Percentiles rank a stretch among this genome's conserved stretches.
phyloP scores from a whole-genome alignment of 306 rosid genomes.

The Prinsepia uniflora region DNA sequence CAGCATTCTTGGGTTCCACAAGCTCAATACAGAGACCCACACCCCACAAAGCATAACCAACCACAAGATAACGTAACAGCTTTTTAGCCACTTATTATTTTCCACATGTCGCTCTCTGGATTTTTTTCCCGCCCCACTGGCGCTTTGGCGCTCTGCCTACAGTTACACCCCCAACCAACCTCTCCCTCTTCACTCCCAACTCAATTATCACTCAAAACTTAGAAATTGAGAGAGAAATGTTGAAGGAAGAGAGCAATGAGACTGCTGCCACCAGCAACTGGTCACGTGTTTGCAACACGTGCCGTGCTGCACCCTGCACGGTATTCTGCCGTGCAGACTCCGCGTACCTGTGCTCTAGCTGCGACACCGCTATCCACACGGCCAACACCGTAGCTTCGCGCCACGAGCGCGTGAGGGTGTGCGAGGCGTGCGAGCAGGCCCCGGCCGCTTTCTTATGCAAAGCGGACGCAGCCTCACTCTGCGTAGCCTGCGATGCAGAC shows the following conservation, averaged over 20 bases:
- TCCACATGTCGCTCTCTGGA: slow-evolving; percentile 59
- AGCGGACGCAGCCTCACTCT: slow-evolving; percentile 87
- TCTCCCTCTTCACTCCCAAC: background rate
- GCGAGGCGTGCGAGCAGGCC: slow-evolving; percentile 83
- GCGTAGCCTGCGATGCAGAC: slow-evolving; percentile 72
- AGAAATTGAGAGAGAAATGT: slow-evolving; percentile 25
- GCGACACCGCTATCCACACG: slow-evolving; percentile 61
- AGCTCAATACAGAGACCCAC: slow-evolving; percentile 21
- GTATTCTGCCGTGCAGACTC: slow-evolving; percentile 65
- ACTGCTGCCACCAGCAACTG: slow-evolving; percentile 20
- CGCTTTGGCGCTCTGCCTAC: background rate
- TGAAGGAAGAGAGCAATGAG: slow-evolving; percentile 35
- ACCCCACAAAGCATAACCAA: slow-evolving; percentile 35
- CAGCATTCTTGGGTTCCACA: background rate
- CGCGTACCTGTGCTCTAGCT: slow-evolving; percentile 50
- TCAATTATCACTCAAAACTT: slow-evolving; percentile 1
- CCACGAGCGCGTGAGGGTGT: slow-evolving; percentile 84
- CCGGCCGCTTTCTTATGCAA: slow-evolving; percentile 85
- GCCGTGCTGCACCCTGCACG: slow-evolving; percentile 50
- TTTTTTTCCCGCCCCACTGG: slow-evolving; percentile 34
- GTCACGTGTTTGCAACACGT: slow-evolving; percentile 68
- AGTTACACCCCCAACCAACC: background rate
- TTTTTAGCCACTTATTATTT: slow-evolving; percentile 36
- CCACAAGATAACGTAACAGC: slow-evolving; percentile 62
- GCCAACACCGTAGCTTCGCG: slow-evolving; percentile 48